Percentiles rank a stretch among this genome's conserved stretches.
Conservation (phyloP, 768 basidiomycete genomes). For the Tephrocybe sp. region DNA sequence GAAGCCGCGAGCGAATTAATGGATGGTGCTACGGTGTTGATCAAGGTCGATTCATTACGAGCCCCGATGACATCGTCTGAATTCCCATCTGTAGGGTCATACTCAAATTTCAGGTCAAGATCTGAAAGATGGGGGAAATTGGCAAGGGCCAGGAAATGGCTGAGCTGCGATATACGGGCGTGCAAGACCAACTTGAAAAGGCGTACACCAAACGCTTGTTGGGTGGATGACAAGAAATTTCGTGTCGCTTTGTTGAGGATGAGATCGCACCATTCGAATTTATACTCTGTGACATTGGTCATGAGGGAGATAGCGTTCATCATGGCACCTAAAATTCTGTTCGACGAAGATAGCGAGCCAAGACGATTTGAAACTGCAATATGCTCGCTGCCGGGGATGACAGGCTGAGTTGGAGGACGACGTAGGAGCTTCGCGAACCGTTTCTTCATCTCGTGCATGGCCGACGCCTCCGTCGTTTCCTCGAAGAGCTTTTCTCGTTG, state of each 20-base stretch:
- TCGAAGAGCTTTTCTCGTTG: conserved; percentile 17
- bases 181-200: conserved; percentile 32
- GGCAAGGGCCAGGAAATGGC: conserved; percentile 24
- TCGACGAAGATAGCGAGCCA: conserved; percentile 13
- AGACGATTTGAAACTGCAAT: neutral
- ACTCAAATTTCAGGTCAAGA: conserved; percentile 34
- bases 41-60: conserved; percentile 13
- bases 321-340: conserved; percentile 27
- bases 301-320: conserved; percentile 31
- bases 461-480: neutral
- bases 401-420: neutral
- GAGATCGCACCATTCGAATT: conserved; percentile 39
- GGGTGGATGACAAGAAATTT: conserved; percentile 25
- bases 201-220: conserved; percentile 25
- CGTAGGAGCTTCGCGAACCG: neutral
- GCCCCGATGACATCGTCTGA: neutral
- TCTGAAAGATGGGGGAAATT: conserved; percentile 32
- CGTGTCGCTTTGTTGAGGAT: conserved; percentile 26
- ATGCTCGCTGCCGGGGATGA: neutral
- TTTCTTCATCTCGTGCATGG: neutral
- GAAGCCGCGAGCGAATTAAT: conserved; percentile 25
- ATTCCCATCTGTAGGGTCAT: conserved; percentile 8
- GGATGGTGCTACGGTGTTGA: conserved; percentile 29
- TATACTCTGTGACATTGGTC: conserved; percentile 29
- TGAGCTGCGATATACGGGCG: conserved; percentile 31